These are phyloP conservation scores for Fagus sylvatica DNA, from an alignment of 306 rosid species.

Conservation along the genomic window DNA sequence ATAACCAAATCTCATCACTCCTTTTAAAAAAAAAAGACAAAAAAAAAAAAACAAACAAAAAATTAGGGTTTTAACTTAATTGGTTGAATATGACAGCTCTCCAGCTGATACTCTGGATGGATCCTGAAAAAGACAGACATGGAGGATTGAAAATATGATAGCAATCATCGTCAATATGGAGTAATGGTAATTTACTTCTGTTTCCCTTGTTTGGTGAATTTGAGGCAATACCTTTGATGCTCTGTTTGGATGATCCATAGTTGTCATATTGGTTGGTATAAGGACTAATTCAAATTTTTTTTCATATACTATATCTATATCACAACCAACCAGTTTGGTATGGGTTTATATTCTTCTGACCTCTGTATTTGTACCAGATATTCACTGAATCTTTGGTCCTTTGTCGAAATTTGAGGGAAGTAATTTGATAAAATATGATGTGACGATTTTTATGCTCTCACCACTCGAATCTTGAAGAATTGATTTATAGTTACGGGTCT, in stretches of 20 bases:
- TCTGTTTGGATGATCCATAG: not conserved
- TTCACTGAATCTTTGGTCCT: not conserved
- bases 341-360: not conserved
- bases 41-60: no score
- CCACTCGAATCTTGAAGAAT: not conserved
- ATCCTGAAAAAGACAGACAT: not conserved
- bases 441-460: not conserved
- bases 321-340: not conserved
- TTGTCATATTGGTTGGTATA: not conserved
- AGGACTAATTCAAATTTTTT: not conserved
- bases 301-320: not conserved
- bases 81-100: constrained; percentile 14
- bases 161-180: constrained; percentile 8
- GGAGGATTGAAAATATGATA: not conserved
- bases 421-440: not conserved
- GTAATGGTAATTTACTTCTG: not conserved
- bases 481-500: not conserved
- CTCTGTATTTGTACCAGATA: not conserved
- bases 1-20: not conserved
- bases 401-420: not conserved
- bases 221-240: constrained; percentile 14
- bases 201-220: constrained; percentile 14
- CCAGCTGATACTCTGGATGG: not conserved
- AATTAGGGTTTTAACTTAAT: constrained; percentile 1
- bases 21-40: no score